Evolutionary conservation across 1,284 basidiomycete species (phyloP).

Genomic region (Tilletiaria anomala): DNA sequence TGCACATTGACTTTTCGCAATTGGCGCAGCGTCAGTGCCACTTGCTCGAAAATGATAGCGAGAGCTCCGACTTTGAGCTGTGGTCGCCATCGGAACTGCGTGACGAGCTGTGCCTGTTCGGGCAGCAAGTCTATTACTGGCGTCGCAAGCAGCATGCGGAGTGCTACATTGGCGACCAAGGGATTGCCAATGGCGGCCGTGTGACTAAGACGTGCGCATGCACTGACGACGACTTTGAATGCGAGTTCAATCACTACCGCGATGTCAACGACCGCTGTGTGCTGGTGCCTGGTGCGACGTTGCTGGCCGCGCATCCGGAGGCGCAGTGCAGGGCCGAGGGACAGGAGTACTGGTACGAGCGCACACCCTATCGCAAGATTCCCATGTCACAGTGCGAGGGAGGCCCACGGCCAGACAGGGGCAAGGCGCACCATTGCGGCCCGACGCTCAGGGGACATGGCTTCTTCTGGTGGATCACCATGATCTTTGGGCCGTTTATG

Average conservation of each 20-base stretch:
- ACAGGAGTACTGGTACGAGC: slow-evolving; percentile 36
- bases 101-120: slow-evolving; percentile 34
- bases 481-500: slow-evolving; percentile 19
- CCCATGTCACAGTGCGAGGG: slow-evolving; percentile 29
- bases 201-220: slow-evolving; percentile 23
- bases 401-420: slow-evolving; percentile 27
- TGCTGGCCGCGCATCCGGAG: slow-evolving; percentile 12
- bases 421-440: slow-evolving; percentile 21
- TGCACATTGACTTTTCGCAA: neutral
- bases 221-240: slow-evolving; percentile 35
- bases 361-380: slow-evolving; percentile 31
- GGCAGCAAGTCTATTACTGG: slow-evolving; percentile 28
- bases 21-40: neutral
- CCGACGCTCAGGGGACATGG: slow-evolving; percentile 15
- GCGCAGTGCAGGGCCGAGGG: slow-evolving; percentile 21
- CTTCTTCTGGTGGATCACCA: slow-evolving; percentile 29
- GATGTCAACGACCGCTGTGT: slow-evolving; percentile 22
- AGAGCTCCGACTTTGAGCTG: slow-evolving; percentile 31
- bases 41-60: neutral
- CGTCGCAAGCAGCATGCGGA: slow-evolving; percentile 29
- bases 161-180: slow-evolving; percentile 27
- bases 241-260: slow-evolving; percentile 37
- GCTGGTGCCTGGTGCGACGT: slow-evolving; percentile 16
- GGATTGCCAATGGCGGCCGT: slow-evolving; percentile 18
- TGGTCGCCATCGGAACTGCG: slow-evolving; percentile 36